Percentiles rank a stretch among this genome's conserved stretches.
Evolutionary conservation across 2,329 filamentous ascomycete genomes (phyloP).

Genomic region (Botryotinia narcissicola): DNA sequence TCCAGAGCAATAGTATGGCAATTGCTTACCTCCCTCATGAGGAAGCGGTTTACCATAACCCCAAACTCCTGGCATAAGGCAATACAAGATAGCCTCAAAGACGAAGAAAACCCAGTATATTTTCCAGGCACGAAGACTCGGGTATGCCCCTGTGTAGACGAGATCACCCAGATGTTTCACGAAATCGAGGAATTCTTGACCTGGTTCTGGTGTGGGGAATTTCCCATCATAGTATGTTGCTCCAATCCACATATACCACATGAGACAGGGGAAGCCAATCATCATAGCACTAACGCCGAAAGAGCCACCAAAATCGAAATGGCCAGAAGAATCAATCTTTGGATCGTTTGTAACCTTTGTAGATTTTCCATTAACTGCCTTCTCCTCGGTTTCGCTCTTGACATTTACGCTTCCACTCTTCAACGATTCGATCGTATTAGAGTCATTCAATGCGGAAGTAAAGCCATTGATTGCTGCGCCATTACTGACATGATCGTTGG

Average conservation of each 20-base stretch:
- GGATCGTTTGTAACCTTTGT: slow-evolving; percentile 58
- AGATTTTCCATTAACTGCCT: slow-evolving; percentile 53
- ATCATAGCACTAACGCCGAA: slow-evolving; percentile 81
- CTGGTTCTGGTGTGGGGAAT: slow-evolving; percentile 64
- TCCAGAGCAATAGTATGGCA: slow-evolving; percentile 92
- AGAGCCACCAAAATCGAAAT: slow-evolving; percentile 84
- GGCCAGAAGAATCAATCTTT: slow-evolving; percentile 61
- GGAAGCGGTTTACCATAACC: slow-evolving; percentile 84
- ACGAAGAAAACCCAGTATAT: slow-evolving; percentile 96
- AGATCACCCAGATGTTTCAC: slow-evolving; percentile 66
- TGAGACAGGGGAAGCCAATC: slow-evolving; percentile 86
- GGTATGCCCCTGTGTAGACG: slow-evolving; percentile 81
- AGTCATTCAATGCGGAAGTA: slow-evolving; percentile 20
- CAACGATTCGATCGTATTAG: slow-evolving; percentile 16
- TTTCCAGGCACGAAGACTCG: slow-evolving; percentile 75
- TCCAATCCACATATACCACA: slow-evolving; percentile 99
- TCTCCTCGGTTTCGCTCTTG: slow-evolving; percentile 20
- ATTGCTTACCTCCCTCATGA: slow-evolving; percentile 78
- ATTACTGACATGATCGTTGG: slow-evolving; percentile 26
- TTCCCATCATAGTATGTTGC: slow-evolving; percentile 88
- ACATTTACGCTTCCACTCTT: slow-evolving; percentile 20
- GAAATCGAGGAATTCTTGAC: slow-evolving; percentile 70
- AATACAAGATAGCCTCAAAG: slow-evolving; percentile 79
- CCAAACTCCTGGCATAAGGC: slow-evolving; percentile 82
- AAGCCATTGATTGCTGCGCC: slow-evolving; percentile 21